These are phyloP conservation scores for Daldinia grandis DNA, from an alignment of 495 filamentous ascomycete genomes.

Conservation along the genomic window DNA sequence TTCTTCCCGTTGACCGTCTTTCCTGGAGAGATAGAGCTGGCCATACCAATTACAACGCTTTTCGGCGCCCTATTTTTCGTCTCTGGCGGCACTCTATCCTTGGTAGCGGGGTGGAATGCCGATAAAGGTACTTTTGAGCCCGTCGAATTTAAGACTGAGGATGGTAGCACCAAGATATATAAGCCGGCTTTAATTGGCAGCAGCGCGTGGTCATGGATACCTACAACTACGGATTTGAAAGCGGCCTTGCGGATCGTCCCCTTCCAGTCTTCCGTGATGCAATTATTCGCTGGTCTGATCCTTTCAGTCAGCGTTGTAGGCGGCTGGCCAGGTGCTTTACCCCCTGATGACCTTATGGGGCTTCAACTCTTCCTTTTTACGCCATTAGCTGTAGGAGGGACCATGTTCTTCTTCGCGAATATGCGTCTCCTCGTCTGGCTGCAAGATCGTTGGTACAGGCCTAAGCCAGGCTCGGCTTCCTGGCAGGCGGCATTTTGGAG, in stretches of 20 bases:
- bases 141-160: background rate
- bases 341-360: background rate
- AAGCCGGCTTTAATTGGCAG: background rate
- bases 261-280: background rate
- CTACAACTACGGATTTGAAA: background rate
- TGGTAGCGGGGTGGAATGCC: background rate
- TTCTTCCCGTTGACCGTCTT: background rate
- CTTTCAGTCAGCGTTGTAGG: background rate
- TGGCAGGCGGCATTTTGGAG: conserved; percentile 18
- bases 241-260: background rate
- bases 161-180: background rate
- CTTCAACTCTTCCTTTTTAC: background rate
- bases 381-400: background rate
- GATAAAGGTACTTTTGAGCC: background rate
- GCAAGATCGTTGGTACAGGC: conserved; percentile 7
- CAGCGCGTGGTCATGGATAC: background rate
- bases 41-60: background rate
- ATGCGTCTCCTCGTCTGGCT: background rate
- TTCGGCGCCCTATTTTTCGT: background rate
- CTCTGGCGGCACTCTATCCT: background rate
- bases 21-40: background rate
- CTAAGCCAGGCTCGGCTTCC: background rate
- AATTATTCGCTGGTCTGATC: background rate
- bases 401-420: conserved; percentile 1
- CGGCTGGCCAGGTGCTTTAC: conserved; percentile 6